These are phyloP conservation scores for Blastobotrys aristatus DNA, from an alignment of 1,139 yeast species.

Conservation along the genomic window DNA sequence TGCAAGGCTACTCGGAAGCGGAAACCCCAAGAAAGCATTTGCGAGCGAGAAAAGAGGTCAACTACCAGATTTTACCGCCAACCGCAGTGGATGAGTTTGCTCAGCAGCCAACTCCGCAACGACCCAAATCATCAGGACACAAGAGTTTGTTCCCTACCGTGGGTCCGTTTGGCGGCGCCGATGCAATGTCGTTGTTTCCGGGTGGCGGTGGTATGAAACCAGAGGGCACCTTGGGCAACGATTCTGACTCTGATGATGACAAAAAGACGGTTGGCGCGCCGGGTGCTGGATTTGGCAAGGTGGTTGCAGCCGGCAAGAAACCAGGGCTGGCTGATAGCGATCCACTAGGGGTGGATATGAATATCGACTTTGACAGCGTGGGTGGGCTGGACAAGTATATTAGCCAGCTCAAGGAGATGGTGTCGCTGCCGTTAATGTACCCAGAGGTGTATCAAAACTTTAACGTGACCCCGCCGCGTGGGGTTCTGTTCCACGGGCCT, in stretches of 20 bases:
- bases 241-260: conserved; percentile 56
- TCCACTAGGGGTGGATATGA: conserved; percentile 90
- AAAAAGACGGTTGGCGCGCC: conserved; percentile 38
- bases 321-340: conserved; percentile 83
- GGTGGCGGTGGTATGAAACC: conserved; percentile 56
- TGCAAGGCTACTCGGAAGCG: conserved; percentile 39
- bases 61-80: conserved; percentile 87
- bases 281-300: conserved; percentile 36
- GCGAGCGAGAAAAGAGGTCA: conserved; percentile 72
- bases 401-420: conserved; percentile 94
- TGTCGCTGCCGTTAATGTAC: conserved; percentile 82
- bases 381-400: conserved; percentile 93
- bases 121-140: conserved; percentile 16
- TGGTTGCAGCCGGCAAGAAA: conserved; percentile 48
- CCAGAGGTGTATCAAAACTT: conserved; percentile 92
- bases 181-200: conserved; percentile 98
- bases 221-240: conserved; percentile 23
- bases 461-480: conserved; percentile 93
- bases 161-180: conserved; percentile 42
- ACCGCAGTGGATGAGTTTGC: conserved; percentile 38
- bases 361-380: conserved; percentile 81
- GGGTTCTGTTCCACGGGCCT: conserved; percentile 97
- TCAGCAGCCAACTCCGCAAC: conserved; percentile 1
- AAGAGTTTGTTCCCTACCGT: conserved; percentile 30
- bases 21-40: conserved; percentile 50